Base-by-base conservation (phyloP, 495 filamentous ascomycete genomes). In the Glonium stellatum region DNA sequence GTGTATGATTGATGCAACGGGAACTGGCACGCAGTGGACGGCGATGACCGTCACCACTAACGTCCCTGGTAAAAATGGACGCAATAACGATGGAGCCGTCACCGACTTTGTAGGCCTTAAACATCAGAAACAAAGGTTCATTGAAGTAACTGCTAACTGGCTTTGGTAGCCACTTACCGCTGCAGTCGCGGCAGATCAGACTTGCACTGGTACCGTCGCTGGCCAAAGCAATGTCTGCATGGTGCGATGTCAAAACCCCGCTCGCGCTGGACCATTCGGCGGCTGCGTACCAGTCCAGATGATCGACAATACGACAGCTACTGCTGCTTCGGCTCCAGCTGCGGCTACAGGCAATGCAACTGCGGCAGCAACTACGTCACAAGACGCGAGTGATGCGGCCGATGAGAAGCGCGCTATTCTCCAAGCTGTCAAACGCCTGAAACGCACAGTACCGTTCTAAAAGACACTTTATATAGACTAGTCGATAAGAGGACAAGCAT, bases 281-380 rank as follows among this genome's bases (percentile, higher is more conserved):
- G 79, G 79, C 22, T 78, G 79, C 39, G 73, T 81, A 13, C 78
- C 79, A 2, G 76, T 82, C 25, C 79, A 82, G 68, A 75, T 77
- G 73, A 72, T 57, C 6, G 36, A 39, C 35, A 21, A 25, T 37
- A 37, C 12, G 3, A 37, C 8, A 50, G 62, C 51, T 53, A 46
- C 39, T 48, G 37, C 59, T n/a, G 31, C 61, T 41, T 39, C 62
- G 42, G 61, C 51, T 49, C 25, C 57, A n/a, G 37, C 48, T 35
- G 36, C 50, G 35, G 18, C 49, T 46, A 51, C 50, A 23, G 41
- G 56, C 27, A 42, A 41, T 56, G 54, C 60, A 34, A 37, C 47
- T 21, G 55, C 60, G 15, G 60, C 54, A 15, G 15, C 8, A 15
- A 39, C 8, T 8, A 15, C 15, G 36, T 15, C 36, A 15, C 8